Evolutionary conservation across 176 grass and related monocot species (phyloP).

Genomic region (Rhynchospora breviuscula): DNA sequence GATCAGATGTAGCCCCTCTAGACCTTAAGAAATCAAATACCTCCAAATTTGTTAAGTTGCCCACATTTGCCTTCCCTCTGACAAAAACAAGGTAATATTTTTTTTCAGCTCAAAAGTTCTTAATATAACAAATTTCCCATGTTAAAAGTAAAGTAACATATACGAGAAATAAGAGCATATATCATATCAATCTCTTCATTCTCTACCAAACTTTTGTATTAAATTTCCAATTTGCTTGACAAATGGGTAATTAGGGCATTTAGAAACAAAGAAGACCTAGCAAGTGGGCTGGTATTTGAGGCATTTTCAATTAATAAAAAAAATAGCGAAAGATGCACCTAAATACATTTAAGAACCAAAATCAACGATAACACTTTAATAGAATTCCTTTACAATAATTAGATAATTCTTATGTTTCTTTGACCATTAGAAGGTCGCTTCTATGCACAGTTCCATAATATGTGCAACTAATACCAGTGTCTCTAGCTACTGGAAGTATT

Average conservation of each 20-base stretch:
- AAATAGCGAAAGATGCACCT: no score
- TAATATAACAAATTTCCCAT: background rate
- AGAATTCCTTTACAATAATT: no score
- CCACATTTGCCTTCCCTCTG: conserved; percentile 56
- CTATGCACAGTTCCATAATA: background rate
- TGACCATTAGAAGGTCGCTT: background rate
- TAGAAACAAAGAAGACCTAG: background rate
- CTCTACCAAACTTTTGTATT: background rate
- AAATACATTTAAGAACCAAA: no score
- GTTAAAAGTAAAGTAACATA: background rate
- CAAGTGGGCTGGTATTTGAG: background rate
- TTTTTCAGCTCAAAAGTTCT: background rate
- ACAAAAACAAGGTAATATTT: background rate
- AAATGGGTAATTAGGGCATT: background rate
- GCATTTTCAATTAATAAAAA: background rate
- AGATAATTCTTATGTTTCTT: background rate
- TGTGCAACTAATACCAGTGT: background rate
- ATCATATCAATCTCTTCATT: no score
- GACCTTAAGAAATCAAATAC: conserved; percentile 64
- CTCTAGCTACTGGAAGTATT: background rate
- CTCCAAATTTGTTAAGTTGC: conserved; percentile 68
- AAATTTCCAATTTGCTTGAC: background rate
- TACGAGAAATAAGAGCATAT: background rate
- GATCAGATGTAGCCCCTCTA: conserved; percentile 72
- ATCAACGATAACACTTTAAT: no score